phyloP scores from a whole-genome alignment of 2,329 filamentous ascomycete genomes.

The Westerdykella aurantiaca region DNA sequence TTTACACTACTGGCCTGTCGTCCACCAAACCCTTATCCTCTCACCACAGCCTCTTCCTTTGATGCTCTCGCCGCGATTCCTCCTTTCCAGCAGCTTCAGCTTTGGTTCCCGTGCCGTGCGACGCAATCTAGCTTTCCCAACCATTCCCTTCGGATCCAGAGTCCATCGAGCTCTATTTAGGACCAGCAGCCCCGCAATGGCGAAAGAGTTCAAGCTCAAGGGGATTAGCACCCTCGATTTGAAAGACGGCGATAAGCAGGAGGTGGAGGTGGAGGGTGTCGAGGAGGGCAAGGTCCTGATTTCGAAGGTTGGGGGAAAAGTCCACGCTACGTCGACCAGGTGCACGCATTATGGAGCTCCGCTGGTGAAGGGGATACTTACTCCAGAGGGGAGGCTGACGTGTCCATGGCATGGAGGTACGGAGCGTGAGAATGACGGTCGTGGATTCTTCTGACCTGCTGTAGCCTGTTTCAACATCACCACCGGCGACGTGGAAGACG shows the following conservation, averaged over 20 bases:
- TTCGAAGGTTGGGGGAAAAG: slow-evolving; percentile 67
- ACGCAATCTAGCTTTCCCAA: background rate
- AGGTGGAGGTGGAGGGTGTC: slow-evolving; percentile 86
- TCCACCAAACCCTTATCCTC: background rate
- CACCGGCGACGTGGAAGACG: slow-evolving; percentile 91
- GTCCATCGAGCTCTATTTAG: slow-evolving; percentile 17
- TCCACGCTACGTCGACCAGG: slow-evolving; percentile 74
- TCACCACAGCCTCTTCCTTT: slow-evolving; percentile 5
- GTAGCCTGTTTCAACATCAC: slow-evolving; percentile 85
- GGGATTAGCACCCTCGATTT: slow-evolving; percentile 68
- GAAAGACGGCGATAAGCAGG: slow-evolving; percentile 74
- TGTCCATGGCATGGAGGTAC: slow-evolving; percentile 95
- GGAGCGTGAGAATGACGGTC: slow-evolving; percentile 16
- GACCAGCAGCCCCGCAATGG: slow-evolving; percentile 35
- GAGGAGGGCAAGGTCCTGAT: slow-evolving; percentile 81
- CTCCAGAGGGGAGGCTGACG: slow-evolving; percentile 73
- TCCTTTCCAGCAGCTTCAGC: slow-evolving; percentile 2
- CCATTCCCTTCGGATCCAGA: background rate
- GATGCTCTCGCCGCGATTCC: slow-evolving; percentile 24
- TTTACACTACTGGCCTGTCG: too few relatives aligned
- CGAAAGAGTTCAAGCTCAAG: slow-evolving; percentile 59
- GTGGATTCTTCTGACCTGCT: slow-evolving; percentile 5
- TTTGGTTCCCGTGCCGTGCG: background rate
- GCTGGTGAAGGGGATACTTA: slow-evolving; percentile 77
- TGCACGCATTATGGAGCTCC: slow-evolving; percentile 93